Percentiles rank a stretch among this genome's conserved stretches.
These are phyloP conservation scores for Penicillium turbatum DNA, from an alignment of 495 filamentous ascomycete genomes.

Conservation along the genomic window DNA sequence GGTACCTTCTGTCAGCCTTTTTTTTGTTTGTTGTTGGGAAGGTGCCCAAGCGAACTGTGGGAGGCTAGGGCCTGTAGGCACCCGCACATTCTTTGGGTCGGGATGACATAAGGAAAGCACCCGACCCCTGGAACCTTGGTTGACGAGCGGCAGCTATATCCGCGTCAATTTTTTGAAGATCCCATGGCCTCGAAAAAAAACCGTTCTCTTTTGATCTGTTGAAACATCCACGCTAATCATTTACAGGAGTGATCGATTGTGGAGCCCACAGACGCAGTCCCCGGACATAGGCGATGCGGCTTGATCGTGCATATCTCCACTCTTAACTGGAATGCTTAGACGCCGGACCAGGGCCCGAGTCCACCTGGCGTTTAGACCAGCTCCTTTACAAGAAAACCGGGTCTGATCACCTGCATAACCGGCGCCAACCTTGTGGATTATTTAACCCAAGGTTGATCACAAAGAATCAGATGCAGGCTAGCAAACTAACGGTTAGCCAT, in stretches of 20 bases:
- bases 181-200: too few species aligned
- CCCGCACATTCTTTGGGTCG: constrained; percentile 5
- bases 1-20: background rate
- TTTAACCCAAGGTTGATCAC: constrained; percentile 5
- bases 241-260: background rate
- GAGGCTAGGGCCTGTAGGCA: background rate
- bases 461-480: constrained; percentile 22
- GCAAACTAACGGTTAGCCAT: background rate
- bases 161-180: background rate
- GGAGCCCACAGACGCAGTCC: background rate
- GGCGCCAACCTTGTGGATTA: constrained; percentile 24
- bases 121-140: background rate
- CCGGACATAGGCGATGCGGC: constrained; percentile 10
- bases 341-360: constrained; percentile 35
- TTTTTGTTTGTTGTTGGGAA: background rate
- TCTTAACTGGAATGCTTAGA: constrained; percentile 21
- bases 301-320: constrained; percentile 12
- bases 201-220: background rate
- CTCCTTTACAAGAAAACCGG: constrained; percentile 19
- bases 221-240: background rate
- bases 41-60: background rate
- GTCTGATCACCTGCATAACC: constrained; percentile 41
- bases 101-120: constrained; percentile 15
- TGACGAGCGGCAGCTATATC: constrained; percentile 1
- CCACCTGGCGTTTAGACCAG: constrained; percentile 33